Base-by-base conservation (phyloP, 495 filamentous ascomycete genomes). In the Neurospora sp. region DNA sequence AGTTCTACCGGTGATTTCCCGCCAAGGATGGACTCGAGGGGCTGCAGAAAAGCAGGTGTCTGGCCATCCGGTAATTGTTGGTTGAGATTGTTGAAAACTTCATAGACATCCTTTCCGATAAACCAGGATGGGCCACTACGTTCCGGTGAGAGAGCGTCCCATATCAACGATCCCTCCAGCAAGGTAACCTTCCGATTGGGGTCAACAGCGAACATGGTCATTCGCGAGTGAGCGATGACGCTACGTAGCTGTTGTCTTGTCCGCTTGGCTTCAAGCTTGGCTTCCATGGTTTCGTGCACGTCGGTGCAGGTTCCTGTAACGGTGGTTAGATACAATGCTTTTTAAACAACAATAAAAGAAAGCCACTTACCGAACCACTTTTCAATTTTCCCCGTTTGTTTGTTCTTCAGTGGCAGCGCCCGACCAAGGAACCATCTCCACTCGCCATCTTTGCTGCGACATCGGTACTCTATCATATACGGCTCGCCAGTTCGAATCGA, bases 351-450 rank as follows among this genome's bases (percentile, higher is more conserved):
- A 6, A 41, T 42, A 12, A 20, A 9, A 73, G 40, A 41, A 1
- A 4, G 35, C 68, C 53, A 77, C 71, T 75, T 83, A 75, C 90
- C 91, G 75, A 91, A 92, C 91, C 91, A 93, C 79, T 91, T 91
- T 71, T 90, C 81, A 53, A 93, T 91, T 40, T 82, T 80, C 0
- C 88, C 88, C 3, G 82, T 90, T 70, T 84, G 84, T 70, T 85
- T 85, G 75, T 91, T 87, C 70, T 82, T 82, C 71, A 93, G 78
- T 0, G 91, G 91, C 41, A 90, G 73, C 1, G 90, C 91, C 45
- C 88, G 84, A 40, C 88, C 89, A 5, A 92, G 81, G 86, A 93
- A 92, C 91, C 90, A 92, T 53, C 90, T 82, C 87, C 87, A 92
- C 53, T 89, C 87, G 4, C 89, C 90, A 69, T 88, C 84, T 45